Evolutionary conservation across 2,329 filamentous ascomycete genomes (phyloP), one percentile per base, ranked within the genome.

Genomic region (Stylonectria norvegica): DNA sequence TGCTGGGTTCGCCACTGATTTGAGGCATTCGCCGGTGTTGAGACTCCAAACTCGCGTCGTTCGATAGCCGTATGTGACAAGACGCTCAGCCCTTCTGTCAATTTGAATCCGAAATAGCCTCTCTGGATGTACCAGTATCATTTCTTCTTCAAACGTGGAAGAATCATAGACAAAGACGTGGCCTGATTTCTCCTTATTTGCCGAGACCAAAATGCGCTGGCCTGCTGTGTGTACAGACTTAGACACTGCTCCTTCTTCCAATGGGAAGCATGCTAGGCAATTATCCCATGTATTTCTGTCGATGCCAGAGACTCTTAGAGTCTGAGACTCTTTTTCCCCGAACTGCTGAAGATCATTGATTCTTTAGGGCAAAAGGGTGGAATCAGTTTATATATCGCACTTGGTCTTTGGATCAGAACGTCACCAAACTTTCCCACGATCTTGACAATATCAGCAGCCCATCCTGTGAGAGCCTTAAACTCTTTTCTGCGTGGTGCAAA

Each of bases 321-420:
- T 33, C n/a, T 32, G 43, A 4, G n/a, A 19, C 20, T 57, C 52
- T 14, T 19, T 25, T 30, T 51, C 39, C 1, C 54, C 52, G 41
- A 67, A 68, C 8, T 57, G 50, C 33, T 57, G 49, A 38, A 58
- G 4, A 68, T 60, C 3, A 55, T 47, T 6, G 67, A 67, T 15
- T 52, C 48, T 6, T 37, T 23, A 0, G 68, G 66, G 43, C 66
- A 70, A 22, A 71, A 61, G 2, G 65, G 62, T 2, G 66, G 63
- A 7, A 70, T 60, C 3, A 55, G 43, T 30, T 62, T 61, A 42
- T 67, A 63, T 22, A 70, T 68, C 0, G 59, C 40, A 5, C 57
- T 46, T 0, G 66, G 65, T 6, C 54, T 41, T 20, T 36, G 25
- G 1, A 39, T 20, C 9, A 68, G 36, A 27, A 48, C 43, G 5